Conservation (phyloP, 208 protist species). For the Lotmaria passim region DNA sequence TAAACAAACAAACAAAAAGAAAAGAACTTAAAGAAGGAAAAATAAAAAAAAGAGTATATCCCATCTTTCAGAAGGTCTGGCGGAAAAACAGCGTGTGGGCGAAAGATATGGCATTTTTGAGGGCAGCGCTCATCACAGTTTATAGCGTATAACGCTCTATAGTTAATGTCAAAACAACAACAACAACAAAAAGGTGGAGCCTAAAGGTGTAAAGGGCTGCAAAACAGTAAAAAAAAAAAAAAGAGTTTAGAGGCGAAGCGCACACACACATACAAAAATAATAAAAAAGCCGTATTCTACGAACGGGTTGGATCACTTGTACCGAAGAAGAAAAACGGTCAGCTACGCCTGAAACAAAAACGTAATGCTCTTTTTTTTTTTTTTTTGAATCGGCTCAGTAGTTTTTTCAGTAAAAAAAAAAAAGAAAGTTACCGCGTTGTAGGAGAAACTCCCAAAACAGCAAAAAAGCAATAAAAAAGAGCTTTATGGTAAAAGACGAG, state of each 20-base stretch:
- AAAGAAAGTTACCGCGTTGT: too few relatives aligned
- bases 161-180: too few relatives aligned
- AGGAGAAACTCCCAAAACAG: too few relatives aligned
- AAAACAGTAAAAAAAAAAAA: background rate
- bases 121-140: too few relatives aligned
- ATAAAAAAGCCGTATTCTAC: constrained; percentile 5
- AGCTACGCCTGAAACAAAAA: background rate
- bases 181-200: too few relatives aligned
- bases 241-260: background rate
- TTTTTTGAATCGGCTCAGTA: too few relatives aligned
- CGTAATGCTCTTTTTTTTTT: too few relatives aligned
- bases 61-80: background rate
- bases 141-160: too few relatives aligned
- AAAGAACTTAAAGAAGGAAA: background rate
- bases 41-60: background rate
- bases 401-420: too few relatives aligned
- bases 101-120: too few relatives aligned
- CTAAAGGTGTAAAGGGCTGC: too few relatives aligned
- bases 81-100: background rate
- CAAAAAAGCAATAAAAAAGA: background rate
- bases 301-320: constrained; percentile 15
- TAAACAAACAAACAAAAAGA: background rate
- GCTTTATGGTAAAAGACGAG: background rate
- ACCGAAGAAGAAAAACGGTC: constrained; percentile 6
- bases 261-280: background rate